Percentiles rank a stretch among this genome's conserved stretches.
These are phyloP conservation scores for Quercus ilex DNA, from an alignment of 306 rosid genomes.

Conservation along the genomic window DNA sequence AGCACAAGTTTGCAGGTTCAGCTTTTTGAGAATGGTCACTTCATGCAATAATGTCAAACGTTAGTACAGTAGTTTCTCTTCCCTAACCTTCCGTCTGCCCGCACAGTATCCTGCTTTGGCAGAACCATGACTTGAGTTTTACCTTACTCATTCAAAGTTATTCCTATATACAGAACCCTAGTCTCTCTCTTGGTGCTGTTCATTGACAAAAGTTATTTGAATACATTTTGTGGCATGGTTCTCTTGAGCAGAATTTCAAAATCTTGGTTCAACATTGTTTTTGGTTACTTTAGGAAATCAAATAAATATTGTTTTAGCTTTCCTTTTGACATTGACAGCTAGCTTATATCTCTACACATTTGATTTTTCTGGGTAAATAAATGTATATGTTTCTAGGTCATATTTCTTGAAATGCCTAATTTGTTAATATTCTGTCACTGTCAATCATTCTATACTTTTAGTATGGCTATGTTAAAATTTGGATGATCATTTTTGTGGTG, in stretches of 20 bases:
- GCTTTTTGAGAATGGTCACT: background rate
- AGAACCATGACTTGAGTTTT: background rate
- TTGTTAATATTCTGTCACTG: background rate
- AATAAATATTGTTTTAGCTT: no score
- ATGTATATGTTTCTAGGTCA: no score
- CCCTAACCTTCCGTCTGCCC: background rate
- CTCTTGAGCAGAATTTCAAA: background rate
- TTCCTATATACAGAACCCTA: background rate
- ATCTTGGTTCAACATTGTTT: background rate
- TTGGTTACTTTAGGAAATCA: background rate
- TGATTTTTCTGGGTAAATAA: no score
- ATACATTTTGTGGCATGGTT: background rate
- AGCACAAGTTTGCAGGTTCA: no score
- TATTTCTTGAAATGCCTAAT: background rate
- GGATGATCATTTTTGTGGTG: constrained; percentile 16
- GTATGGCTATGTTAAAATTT: background rate
- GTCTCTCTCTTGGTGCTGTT: background rate
- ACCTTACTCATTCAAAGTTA: background rate
- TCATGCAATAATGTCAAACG: background rate
- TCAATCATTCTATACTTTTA: background rate
- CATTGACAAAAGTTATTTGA: background rate
- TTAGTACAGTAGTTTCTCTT: background rate
- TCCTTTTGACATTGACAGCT: background rate
- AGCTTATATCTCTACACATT: background rate
- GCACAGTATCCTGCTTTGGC: background rate